A percentile compares a stretch with the other conserved stretches of the same genome.
Conservation (phyloP, 768 basidiomycete genomes). For the Leucocoprinus sp. region DNA sequence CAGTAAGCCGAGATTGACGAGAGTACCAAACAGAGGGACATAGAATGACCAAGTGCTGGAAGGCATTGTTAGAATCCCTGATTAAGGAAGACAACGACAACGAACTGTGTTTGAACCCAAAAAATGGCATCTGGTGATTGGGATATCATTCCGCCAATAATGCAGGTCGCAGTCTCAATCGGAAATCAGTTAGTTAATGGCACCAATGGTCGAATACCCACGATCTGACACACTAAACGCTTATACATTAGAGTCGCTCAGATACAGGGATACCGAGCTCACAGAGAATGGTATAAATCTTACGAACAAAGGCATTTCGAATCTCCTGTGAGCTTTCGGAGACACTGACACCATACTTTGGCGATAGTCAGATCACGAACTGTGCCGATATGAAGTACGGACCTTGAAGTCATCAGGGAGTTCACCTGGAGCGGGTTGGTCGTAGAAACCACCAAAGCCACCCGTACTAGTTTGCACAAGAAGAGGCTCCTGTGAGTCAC, state of each 20-base stretch:
- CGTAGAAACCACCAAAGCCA: constrained; percentile 46
- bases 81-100: neutral
- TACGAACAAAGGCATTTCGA: constrained; percentile 79
- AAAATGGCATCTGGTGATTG: constrained; percentile 47
- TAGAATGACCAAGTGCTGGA: constrained; percentile 73
- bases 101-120: constrained; percentile 67
- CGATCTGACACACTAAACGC: constrained; percentile 61
- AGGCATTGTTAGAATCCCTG: neutral
- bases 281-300: constrained; percentile 89
- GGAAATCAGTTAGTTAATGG: neutral
- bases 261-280: constrained; percentile 21
- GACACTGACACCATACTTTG: constrained; percentile 74
- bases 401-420: constrained; percentile 95
- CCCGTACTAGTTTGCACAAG: constrained; percentile 40
- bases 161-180: constrained; percentile 49
- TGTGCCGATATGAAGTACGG: constrained; percentile 8
- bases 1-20: constrained; percentile 71
- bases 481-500: constrained; percentile 43
- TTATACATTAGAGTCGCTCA: constrained; percentile 3
- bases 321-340: constrained; percentile 73
- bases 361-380: neutral
- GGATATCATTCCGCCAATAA: constrained; percentile 68
- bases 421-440: constrained; percentile 69
- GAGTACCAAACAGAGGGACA: constrained; percentile 67
- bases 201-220: constrained; percentile 23